Evolutionary conservation across 2,329 filamentous ascomycete species (phyloP).

Genomic region (Daldinia eschscholtzii): DNA sequence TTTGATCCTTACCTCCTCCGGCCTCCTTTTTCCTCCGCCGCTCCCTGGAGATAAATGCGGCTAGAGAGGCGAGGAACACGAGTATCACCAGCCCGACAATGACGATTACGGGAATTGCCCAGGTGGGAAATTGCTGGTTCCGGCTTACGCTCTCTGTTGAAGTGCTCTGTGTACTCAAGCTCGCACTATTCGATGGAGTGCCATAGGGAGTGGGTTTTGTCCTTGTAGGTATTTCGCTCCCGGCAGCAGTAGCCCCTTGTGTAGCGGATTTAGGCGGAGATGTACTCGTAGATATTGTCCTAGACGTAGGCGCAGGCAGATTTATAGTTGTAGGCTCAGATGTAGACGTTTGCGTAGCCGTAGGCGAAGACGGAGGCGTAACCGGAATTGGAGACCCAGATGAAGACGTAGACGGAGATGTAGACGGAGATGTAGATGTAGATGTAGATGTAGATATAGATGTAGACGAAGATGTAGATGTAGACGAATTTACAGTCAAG

Average conservation of each 20-base stretch:
- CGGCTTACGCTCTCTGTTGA: background rate
- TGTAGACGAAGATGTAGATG: too few species aligned
- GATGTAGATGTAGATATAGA: too few species aligned
- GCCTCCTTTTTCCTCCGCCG: conserved; percentile 14
- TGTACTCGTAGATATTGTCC: background rate
- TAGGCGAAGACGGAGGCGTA: too few species aligned
- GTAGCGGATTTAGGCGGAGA: background rate
- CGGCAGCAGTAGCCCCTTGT: background rate
- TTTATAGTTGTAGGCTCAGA: background rate
- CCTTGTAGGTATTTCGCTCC: background rate
- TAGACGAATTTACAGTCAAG: too few species aligned
- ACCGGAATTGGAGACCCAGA: too few species aligned
- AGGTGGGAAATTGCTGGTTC: conserved; percentile 12
- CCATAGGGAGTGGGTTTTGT: background rate
- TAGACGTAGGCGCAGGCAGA: background rate
- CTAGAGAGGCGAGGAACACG: conserved; percentile 18
- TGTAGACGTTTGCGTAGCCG: background rate
- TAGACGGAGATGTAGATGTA: background rate
- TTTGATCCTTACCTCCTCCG: background rate
- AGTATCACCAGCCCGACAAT: conserved; percentile 13
- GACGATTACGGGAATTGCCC: conserved; percentile 31
- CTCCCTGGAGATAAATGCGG: conserved; percentile 10
- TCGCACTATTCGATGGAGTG: background rate
- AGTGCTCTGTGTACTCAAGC: background rate
- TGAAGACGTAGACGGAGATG: too few species aligned